Percentiles rank a stretch among this genome's conserved stretches.
Evolutionary conservation across 306 rosid species (phyloP).

Genomic region (Glycine latifolia): DNA sequence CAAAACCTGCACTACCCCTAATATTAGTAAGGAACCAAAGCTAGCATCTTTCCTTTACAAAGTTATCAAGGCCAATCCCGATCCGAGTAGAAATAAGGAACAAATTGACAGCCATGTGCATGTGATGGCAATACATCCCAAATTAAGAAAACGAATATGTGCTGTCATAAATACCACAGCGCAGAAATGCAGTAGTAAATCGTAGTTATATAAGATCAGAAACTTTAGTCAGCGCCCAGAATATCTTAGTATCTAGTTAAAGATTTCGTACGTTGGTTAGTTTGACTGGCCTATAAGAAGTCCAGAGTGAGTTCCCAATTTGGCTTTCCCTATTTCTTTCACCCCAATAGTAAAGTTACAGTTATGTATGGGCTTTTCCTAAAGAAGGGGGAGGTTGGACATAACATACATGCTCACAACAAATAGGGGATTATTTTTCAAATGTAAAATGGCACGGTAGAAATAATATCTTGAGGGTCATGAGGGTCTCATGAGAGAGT

Average conservation of each 20-base stretch:
- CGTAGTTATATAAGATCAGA: conserved; percentile 28
- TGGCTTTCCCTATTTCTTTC: conserved; percentile 28
- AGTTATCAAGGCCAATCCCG: conserved; percentile 36
- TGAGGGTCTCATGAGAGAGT: conserved; percentile 66
- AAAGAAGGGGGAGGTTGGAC: background rate
- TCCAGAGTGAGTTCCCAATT: conserved; percentile 59
- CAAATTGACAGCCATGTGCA: conserved; percentile 47
- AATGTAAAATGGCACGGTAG: conserved; percentile 16
- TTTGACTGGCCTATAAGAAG: conserved; percentile 55
- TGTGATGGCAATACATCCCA: conserved; percentile 46
- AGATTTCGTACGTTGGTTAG: conserved; percentile 66
- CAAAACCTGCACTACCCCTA: conserved; percentile 32
- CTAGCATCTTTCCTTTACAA: conserved; percentile 43
- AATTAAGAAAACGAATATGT: conserved; percentile 55
- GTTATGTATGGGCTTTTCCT: conserved; percentile 29
- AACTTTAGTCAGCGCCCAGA: conserved; percentile 58
- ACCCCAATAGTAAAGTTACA: conserved; percentile 50
- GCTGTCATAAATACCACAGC: conserved; percentile 48
- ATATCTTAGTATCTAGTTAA: conserved; percentile 55
- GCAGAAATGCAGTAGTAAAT: conserved; percentile 45
- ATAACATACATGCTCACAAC: conserved; percentile 44
- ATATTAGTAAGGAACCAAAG: conserved; percentile 41
- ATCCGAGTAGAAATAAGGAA: conserved; percentile 14
- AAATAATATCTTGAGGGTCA: conserved; percentile 32
- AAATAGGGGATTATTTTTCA: conserved; percentile 21